These are phyloP conservation scores for Vicia sativa DNA, from an alignment of 306 rosid genomes.

Conservation along the genomic window DNA sequence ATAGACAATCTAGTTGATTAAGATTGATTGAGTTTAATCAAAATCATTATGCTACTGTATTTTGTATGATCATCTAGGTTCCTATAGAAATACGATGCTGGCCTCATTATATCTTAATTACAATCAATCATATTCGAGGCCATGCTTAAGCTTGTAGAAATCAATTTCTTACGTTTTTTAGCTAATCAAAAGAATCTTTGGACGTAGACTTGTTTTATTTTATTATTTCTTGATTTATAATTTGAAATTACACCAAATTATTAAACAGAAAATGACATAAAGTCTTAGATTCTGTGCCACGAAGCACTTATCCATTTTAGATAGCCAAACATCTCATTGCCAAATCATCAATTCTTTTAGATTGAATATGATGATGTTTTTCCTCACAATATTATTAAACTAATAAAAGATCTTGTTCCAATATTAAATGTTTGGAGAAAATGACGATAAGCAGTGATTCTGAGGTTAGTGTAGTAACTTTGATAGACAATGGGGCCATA, in stretches of 20 bases:
- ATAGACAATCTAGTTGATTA: background rate
- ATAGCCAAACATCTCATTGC: conserved; percentile 40
- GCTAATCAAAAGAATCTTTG: conserved; percentile 77
- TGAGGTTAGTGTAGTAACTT: no score
- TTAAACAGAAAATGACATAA: conserved; percentile 66
- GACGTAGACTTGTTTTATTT: conserved; percentile 35
- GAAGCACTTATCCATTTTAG: conserved; percentile 45
- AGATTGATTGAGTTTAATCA: background rate
- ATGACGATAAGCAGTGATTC: no score
- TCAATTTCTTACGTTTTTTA: conserved; percentile 82
- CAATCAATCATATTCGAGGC: conserved; percentile 53
- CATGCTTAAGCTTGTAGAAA: conserved; percentile 88
- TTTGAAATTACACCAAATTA: conserved; percentile 15
- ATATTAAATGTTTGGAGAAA: no score
- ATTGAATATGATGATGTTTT: conserved; percentile 39
- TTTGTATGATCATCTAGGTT: background rate
- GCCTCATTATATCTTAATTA: conserved; percentile 26
- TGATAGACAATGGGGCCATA: no score
- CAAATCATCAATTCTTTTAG: conserved; percentile 37
- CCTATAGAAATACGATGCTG: background rate
- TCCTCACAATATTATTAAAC: conserved; percentile 30
- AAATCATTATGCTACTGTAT: background rate
- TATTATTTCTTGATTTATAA: background rate
- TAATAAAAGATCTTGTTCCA: background rate
- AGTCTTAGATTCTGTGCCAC: conserved; percentile 50